Percentiles rank a stretch among this genome's conserved stretches.
These are phyloP conservation scores for Cornus kousa DNA, from an alignment of 148 eudicot species.

Conservation along the genomic window DNA sequence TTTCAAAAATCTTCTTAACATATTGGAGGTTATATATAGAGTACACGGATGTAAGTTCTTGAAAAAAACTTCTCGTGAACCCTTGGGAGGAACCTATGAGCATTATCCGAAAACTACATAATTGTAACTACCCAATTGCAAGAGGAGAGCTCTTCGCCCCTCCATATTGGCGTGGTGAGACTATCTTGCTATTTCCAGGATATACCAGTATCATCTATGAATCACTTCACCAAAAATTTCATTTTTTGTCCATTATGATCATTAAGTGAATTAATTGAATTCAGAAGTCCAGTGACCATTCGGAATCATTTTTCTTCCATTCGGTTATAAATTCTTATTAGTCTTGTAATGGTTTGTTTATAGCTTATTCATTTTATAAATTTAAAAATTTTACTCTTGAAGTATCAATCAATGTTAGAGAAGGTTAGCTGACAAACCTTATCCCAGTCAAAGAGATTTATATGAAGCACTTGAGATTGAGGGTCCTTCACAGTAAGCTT, in stretches of 20 bases:
- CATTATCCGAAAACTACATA: not conserved
- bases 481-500: constrained; percentile 86
- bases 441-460: constrained; percentile 85
- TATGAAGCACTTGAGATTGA: constrained; percentile 61
- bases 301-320: not conserved
- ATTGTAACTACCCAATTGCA: too few species aligned
- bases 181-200: not conserved
- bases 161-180: too few species aligned
- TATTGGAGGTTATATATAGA: too few species aligned
- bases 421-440: constrained; percentile 35
- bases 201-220: not conserved
- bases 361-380: not conserved
- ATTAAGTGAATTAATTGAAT: not conserved
- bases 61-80: not conserved
- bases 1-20: not conserved
- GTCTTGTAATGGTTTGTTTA: not conserved
- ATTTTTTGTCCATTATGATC: not conserved
- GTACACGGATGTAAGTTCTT: not conserved
- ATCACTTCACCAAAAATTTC: not conserved
- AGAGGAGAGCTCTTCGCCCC: too few species aligned
- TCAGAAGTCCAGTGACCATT: not conserved
- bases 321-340: not conserved
- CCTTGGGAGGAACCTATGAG: too few species aligned
- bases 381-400: not conserved
- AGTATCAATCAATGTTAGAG: not conserved